Conservation (phyloP, 2,329 filamentous ascomycete species). For the Pyricularia grisea region DNA sequence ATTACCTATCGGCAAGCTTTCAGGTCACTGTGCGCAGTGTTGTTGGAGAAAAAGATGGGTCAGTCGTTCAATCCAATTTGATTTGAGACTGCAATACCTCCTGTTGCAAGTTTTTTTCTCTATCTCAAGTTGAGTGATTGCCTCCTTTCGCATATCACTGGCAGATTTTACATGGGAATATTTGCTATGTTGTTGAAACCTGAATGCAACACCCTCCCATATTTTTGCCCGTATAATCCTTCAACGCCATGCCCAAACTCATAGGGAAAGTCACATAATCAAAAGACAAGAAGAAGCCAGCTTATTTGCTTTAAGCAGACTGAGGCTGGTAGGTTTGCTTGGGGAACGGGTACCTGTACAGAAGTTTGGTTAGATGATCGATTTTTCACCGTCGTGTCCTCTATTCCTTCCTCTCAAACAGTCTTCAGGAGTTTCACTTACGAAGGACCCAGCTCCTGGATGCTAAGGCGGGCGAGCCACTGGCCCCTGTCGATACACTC, state of each 20-base stretch:
- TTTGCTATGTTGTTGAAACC: conserved; percentile 21
- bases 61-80: background rate
- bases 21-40: background rate
- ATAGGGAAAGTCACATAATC: background rate
- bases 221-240: conserved; percentile 3
- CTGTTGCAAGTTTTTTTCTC: background rate
- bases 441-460: conserved; percentile 92
- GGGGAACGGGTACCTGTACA: conserved; percentile 64
- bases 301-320: conserved; percentile 16
- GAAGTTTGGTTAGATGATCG: background rate
- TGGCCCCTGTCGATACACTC: conserved; percentile 83
- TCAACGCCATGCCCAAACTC: background rate
- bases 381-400: background rate
- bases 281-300: background rate
- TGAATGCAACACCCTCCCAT: conserved; percentile 6
- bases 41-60: background rate
- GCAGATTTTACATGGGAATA: background rate
- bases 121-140: background rate
- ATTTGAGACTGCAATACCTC: conserved; percentile 6
- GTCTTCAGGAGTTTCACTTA: conserved; percentile 43
- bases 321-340: conserved; percentile 61
- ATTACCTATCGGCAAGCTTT: background rate
- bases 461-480: conserved; percentile 90
- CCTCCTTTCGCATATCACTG: background rate
- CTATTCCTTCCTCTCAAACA: background rate